A percentile compares a stretch with the other conserved stretches of the same genome.
Conservation (phyloP, 2,329 filamentous ascomycete species). For the Pseudogymnoascus sp. region DNA sequence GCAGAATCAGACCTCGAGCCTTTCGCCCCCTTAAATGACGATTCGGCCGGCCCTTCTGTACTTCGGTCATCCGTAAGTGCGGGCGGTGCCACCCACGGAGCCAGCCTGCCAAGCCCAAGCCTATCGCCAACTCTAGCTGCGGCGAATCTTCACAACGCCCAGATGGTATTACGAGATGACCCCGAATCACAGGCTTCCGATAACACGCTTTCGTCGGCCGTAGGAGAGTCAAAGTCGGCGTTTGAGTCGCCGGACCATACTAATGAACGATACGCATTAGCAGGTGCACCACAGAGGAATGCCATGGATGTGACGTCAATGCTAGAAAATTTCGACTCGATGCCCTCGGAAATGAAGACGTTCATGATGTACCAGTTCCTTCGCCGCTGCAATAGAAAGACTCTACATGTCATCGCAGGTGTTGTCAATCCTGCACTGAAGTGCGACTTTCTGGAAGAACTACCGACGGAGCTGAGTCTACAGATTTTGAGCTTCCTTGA, state of each 20-base stretch:
- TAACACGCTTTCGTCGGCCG: conserved; percentile 21
- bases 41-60: conserved; percentile 40
- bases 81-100: conserved; percentile 49
- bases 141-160: conserved; percentile 34
- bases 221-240: conserved; percentile 22
- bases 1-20: conserved; percentile 64
- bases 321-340: conserved; percentile 81
- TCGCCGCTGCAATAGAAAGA: conserved; percentile 78
- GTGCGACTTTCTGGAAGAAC: conserved; percentile 79
- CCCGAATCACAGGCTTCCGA: background rate
- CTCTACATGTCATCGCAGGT: conserved; percentile 80
- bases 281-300: conserved; percentile 24
- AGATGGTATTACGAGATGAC: conserved; percentile 28
- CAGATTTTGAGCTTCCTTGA: conserved; percentile 85
- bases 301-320: conserved; percentile 78
- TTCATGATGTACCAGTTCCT: conserved; percentile 97
- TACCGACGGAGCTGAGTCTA: conserved; percentile 80
- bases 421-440: conserved; percentile 91
- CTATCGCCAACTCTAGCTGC: conserved; percentile 86
- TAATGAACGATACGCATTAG: conserved; percentile 27
- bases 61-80: conserved; percentile 29
- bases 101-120: conserved; percentile 88
- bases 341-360: conserved; percentile 86
- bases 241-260: conserved; percentile 22
- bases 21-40: conserved; percentile 45